These are phyloP conservation scores for Agrostemma githago DNA, from an alignment of 148 eudicot genomes.

Conservation along the genomic window DNA sequence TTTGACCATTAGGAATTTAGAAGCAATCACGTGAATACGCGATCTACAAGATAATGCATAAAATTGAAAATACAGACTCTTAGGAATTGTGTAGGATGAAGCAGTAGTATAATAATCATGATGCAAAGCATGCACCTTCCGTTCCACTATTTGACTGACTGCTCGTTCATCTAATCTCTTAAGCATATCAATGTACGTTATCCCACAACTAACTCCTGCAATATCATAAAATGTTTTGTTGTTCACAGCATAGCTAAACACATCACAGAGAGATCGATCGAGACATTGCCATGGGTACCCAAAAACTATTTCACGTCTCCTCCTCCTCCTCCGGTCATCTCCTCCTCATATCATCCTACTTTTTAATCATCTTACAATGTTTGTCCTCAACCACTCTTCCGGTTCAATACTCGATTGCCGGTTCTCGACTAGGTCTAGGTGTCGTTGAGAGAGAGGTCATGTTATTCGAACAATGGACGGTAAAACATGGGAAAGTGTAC, in stretches of 20 bases:
- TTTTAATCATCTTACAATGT: not conserved
- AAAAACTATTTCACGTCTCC: not conserved
- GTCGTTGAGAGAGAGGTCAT: not conserved
- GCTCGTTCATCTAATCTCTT: not conserved
- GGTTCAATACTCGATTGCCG: not conserved
- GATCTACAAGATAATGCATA: too few species aligned
- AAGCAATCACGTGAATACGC: too few species aligned
- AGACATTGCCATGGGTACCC: not conserved
- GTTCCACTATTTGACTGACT: slow-evolving; percentile 8
- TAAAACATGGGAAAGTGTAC: slow-evolving; percentile 38
- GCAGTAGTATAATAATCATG: not conserved
- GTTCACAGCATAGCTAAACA: not conserved
- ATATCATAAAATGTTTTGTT: not conserved
- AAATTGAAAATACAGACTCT: too few species aligned
- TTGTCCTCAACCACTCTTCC: not conserved
- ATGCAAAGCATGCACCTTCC: not conserved
- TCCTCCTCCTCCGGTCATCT: not conserved
- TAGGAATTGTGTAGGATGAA: not conserved
- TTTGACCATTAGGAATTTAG: too few species aligned
- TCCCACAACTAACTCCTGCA: not conserved
- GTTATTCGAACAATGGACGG: slow-evolving; percentile 39
- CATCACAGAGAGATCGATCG: too few species aligned
- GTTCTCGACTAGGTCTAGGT: not conserved
- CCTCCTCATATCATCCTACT: not conserved
- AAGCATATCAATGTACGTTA: not conserved